Base-by-base conservation (phyloP, 768 basidiomycete species). In the Pulveroboletus sp. region DNA sequence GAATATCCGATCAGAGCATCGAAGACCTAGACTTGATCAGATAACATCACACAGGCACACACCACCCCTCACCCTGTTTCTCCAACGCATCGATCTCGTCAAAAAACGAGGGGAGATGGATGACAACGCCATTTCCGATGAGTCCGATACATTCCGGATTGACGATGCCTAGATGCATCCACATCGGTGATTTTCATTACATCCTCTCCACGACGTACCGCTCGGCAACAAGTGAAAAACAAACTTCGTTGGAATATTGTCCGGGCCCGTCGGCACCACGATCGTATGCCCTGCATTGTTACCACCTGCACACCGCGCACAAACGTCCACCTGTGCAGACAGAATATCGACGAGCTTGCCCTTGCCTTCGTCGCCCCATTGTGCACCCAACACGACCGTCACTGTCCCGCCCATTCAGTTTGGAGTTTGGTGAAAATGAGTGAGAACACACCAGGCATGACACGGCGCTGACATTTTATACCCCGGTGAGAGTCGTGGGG, bases 261-360 rank as follows among this genome's bases (percentile, higher is more conserved):
- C 80, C 39, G 83, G 78, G 11, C 81, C 79, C 21, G 80, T 67
- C 6, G 86, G 84, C 6, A 84, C 90, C 55, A 99, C 87, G 67
- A 99, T 97, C 20, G 97, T 98, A 72, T 99, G 97, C 2, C 97
- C 97, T 20, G 97, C 97, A 66, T 99, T 99, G 74, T 97, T 98
- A 11, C 97, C 97, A 13, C 97, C 97, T 12, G 97, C 97, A 66
- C 93, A 97, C 40, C 97, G 81, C 17, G 94, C 95, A 61, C 94
- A 98, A 65, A 98, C 67, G 68, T 99, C 97, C 50, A 81, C 77
- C 36, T 94, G 81, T 13, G 87, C 90, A 33, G 94, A 81, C 56
- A 99, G 79, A 63, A 99, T 92, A 67, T 99, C 97, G 50, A 97
- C 97, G 47, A 99, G 83, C 73, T 99, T 98, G 14, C 92, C 92